phyloP scores from a whole-genome alignment of 139 green algal genomes.

The Tetradesmus obliquus region DNA sequence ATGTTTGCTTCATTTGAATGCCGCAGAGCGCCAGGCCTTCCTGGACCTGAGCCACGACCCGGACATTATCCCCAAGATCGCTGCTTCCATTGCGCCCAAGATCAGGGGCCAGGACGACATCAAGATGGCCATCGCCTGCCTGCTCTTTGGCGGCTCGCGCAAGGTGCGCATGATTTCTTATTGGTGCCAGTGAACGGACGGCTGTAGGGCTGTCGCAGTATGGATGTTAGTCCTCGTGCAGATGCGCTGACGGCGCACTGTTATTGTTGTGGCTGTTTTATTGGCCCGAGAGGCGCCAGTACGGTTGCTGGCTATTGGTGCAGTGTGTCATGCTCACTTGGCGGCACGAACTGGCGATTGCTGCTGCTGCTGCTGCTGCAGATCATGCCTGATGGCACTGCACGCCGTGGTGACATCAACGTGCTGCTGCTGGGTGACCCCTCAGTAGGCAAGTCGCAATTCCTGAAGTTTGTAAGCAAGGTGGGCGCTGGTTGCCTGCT shows the following conservation, averaged over 20 bases:
- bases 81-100: slow-evolving; percentile 89
- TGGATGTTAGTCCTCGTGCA: not conserved
- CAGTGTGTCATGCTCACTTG: too few species aligned
- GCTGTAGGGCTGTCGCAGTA: too few species aligned
- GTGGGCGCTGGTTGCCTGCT: slow-evolving; percentile 46
- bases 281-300: too few species aligned
- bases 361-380: slow-evolving; percentile 51
- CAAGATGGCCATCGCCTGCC: slow-evolving; percentile 95
- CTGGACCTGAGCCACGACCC: slow-evolving; percentile 56
- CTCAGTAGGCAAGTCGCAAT: slow-evolving; percentile 98
- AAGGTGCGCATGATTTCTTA: slow-evolving; percentile 71
- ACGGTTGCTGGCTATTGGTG: not conserved
- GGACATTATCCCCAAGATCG: slow-evolving; percentile 79
- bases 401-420: slow-evolving; percentile 97
- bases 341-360: not conserved
- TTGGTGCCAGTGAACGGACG: not conserved
- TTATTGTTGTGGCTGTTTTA: not conserved
- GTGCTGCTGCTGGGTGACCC: slow-evolving; percentile 98
- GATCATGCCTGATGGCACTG: slow-evolving; percentile 88
- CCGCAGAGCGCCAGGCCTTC: slow-evolving; percentile 81
- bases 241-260: not conserved
- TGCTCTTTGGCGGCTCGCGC: slow-evolving; percentile 95
- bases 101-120: slow-evolving; percentile 97
- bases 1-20: not conserved
- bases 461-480: slow-evolving; percentile 96